A percentile compares a stretch with the other conserved stretches of the same genome.
These are phyloP conservation scores for Sindora glabra DNA, from an alignment of 306 rosid species.

Conservation along the genomic window DNA sequence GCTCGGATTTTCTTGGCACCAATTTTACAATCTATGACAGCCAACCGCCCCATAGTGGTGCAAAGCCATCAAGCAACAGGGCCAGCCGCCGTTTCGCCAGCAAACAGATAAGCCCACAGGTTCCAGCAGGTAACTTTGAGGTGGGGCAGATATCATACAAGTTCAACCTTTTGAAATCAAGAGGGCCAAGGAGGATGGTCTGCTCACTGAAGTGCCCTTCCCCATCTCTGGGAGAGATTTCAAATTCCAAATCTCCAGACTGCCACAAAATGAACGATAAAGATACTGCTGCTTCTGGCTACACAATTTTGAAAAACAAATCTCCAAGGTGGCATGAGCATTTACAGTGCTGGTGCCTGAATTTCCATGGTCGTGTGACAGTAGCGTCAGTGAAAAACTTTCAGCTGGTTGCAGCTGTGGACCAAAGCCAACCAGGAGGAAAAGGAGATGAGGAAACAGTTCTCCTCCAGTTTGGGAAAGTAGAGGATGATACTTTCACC, in stretches of 20 bases:
- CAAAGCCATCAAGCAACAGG: conserved; percentile 70
- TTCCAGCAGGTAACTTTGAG: conserved; percentile 91
- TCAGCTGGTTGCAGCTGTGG: conserved; percentile 77
- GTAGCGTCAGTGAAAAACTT: conserved; percentile 96
- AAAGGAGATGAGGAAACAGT: conserved; percentile 93
- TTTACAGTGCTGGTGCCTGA: conserved; percentile 98
- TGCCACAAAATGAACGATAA: conserved; percentile 21
- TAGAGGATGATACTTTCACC: conserved; percentile 82
- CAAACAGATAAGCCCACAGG: conserved; percentile 98
- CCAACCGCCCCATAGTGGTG: conserved; percentile 84
- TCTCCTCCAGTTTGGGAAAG: conserved; percentile 95
- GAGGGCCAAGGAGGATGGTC: conserved; percentile 98
- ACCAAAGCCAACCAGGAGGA: conserved; percentile 82
- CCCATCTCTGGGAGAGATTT: conserved; percentile 34
- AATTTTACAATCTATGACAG: conserved; percentile 91
- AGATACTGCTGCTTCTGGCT: conserved; percentile 30
- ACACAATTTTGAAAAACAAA: conserved; percentile 75
- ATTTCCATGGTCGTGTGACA: conserved; percentile 95
- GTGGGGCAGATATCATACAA: conserved; percentile 84
- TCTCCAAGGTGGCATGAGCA: conserved; percentile 99
- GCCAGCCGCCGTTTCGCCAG: conserved; percentile 85
- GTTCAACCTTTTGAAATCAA: conserved; percentile 90
- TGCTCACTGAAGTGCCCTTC: conserved; percentile 64
- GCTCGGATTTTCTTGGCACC: conserved; percentile 97
- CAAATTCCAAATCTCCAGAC: conserved; percentile 20